Evolutionary conservation across 345 rosid species (phyloP).

Genomic region (Luvunga scandens): DNA sequence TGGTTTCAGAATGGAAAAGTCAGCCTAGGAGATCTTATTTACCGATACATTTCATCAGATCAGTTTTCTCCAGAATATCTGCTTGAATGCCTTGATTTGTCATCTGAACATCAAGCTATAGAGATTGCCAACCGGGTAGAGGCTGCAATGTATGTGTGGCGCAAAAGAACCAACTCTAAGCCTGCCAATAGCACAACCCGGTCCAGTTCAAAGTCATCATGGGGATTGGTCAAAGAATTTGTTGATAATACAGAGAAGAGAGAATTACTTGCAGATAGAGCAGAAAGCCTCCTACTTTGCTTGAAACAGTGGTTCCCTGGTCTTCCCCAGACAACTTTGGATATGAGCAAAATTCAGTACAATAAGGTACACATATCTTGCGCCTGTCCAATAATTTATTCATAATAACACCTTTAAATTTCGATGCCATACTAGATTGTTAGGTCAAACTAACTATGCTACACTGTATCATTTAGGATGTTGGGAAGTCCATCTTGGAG

Average conservation of each 20-base stretch:
- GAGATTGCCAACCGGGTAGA: slow-evolving; percentile 92
- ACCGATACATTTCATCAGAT: slow-evolving; percentile 77
- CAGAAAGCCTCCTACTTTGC: slow-evolving; percentile 79
- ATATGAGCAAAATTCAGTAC: slow-evolving; percentile 95
- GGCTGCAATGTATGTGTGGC: slow-evolving; percentile 78
- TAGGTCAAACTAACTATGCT: not conserved
- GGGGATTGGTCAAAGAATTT: slow-evolving; percentile 89
- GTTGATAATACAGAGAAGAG: slow-evolving; percentile 85
- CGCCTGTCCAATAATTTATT: not conserved
- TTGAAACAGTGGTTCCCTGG: slow-evolving; percentile 90
- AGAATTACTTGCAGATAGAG: slow-evolving; percentile 81
- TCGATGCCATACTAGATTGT: not conserved
- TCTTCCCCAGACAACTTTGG: slow-evolving; percentile 88
- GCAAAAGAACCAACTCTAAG: slow-evolving; percentile 53
- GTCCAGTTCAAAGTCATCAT: slow-evolving; percentile 67
- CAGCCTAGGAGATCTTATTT: slow-evolving; percentile 78
- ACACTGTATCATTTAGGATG: slow-evolving; percentile 47
- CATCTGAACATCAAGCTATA: slow-evolving; percentile 92
- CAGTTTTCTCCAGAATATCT: slow-evolving; percentile 84
- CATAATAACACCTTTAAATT: not conserved
- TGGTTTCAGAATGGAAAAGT: slow-evolving; percentile 80
- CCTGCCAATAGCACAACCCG: slow-evolving; percentile 37
- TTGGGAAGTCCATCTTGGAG: slow-evolving; percentile 92
- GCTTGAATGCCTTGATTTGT: slow-evolving; percentile 85
- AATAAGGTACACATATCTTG: slow-evolving; percentile 56